Evolutionary conservation across 768 basidiomycete species (phyloP), one percentile per base, ranked within the genome.

Genomic region (Asterophora parasitica): DNA sequence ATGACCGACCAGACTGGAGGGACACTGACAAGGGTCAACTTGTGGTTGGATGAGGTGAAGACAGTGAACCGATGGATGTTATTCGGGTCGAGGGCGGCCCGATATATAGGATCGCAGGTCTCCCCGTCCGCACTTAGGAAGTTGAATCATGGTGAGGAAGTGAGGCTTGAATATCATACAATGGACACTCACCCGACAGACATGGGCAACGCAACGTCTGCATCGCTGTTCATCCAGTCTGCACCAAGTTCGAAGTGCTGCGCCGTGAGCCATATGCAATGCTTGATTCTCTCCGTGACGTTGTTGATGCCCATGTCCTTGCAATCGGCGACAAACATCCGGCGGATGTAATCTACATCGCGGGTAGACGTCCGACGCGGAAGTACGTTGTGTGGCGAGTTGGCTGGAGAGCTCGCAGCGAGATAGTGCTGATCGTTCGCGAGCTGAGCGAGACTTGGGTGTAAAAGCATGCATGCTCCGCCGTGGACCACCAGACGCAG

Each of bases 221-320:
- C 81, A 53, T 85, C 81, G 4, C 79, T 76, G 47, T 87, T 87
- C 85, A 88, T 85, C 85, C 85, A 88, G 60, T 87, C 85, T 46
- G 67, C 65, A 17, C 85, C 84, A 41, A 76, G 70, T 3, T 59
- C 56, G 58, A 81, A 74, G 6, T 62, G 60, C 13, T 54, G 40
- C 0, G 84, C 83, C 2, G 83, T 85, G 27, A 69, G 67, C 8
- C 65, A 52, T 39, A 85, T 82, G 58, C 84, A 85, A 10, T 61
- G 62, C 53, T 72, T 70, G 23, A 88, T 67, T n/a, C 79, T 70
- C 3, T 71, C 69, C 11, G 69, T 73, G 2, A 83, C 81, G 45
- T 85, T 78, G 7, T 52, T 46, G 1, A 80, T 61, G 5, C 81
- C 79, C 17, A 68, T 59, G 19, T 50, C 68, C 56, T 42, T 51